These are phyloP conservation scores for Phialophora verrucosa DNA, from an alignment of 2,329 filamentous ascomycete genomes.

Conservation along the genomic window DNA sequence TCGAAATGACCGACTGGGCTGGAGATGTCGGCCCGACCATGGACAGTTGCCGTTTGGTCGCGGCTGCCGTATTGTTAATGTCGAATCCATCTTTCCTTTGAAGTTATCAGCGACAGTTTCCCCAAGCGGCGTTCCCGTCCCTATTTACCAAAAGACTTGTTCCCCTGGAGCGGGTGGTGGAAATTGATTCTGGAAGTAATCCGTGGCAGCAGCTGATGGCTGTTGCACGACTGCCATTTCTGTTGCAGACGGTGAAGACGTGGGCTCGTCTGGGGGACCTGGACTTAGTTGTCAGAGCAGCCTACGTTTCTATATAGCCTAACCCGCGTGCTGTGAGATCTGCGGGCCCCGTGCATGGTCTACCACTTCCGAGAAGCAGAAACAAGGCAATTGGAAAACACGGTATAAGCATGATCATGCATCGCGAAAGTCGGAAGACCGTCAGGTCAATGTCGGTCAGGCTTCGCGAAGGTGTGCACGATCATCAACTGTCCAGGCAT, in stretches of 20 bases:
- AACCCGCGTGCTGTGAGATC: not conserved
- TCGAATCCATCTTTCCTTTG: slow-evolving; percentile 9
- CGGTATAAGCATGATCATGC: no score
- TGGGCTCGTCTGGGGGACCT: no score
- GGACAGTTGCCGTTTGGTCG: slow-evolving; percentile 2
- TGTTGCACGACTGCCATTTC: slow-evolving; percentile 4
- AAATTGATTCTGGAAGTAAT: slow-evolving; percentile 10
- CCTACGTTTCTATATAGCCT: not conserved
- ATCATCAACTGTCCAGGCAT: no score
- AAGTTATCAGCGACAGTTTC: not conserved
- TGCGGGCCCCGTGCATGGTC: not conserved
- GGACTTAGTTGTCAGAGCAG: no score
- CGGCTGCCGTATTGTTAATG: not conserved
- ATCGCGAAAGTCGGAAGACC: no score
- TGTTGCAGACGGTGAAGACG: no score
- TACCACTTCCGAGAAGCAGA: not conserved
- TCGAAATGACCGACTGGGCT: not conserved
- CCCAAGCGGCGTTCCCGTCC: not conserved
- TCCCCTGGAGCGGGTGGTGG: not conserved
- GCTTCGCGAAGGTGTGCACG: no score
- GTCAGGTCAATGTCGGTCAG: no score
- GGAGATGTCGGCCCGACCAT: slow-evolving; percentile 4
- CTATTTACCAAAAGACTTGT: not conserved
- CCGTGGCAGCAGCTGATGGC: not conserved
- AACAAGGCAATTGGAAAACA: not conserved